These are phyloP conservation scores for Neurospora sp. DNA, from an alignment of 495 filamentous ascomycete species.

Conservation along the genomic window DNA sequence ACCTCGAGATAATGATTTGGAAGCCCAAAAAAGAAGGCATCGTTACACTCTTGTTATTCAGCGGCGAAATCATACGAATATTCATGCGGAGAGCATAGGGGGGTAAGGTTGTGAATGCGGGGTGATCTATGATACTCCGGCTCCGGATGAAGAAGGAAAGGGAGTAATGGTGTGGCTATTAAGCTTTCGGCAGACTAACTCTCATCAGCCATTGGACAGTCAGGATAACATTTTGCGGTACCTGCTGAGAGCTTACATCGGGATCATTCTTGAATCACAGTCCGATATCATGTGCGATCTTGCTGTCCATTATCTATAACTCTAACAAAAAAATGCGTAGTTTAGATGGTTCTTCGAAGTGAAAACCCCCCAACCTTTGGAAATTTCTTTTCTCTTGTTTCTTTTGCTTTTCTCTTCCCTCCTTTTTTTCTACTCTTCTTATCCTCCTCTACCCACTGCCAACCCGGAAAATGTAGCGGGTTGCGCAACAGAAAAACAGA, in stretches of 20 bases:
- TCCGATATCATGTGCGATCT: not conserved
- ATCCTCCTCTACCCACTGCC: not conserved
- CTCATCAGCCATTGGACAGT: not conserved
- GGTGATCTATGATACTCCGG: not conserved
- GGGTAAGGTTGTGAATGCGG: not conserved
- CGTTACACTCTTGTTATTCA: not conserved
- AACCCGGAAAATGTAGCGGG: not conserved
- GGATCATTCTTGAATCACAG: not conserved
- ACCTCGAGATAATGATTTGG: not conserved
- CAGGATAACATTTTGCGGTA: not conserved
- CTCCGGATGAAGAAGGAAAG: not conserved
- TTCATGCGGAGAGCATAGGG: not conserved
- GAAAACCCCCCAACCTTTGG: not conserved
- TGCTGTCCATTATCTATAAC: not conserved
- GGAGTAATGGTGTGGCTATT: not conserved
- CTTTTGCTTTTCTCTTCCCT: conserved; percentile 1
- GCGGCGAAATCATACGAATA: not conserved
- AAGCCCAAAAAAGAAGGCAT: not conserved
- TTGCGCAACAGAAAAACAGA: not conserved
- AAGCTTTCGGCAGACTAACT: not conserved
- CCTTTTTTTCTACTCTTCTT: not conserved
- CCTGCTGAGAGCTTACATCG: not conserved
- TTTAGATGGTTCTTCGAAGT: not conserved
- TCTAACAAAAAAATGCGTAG: not conserved
- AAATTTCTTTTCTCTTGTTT: not conserved